phyloP scores from a whole-genome alignment of 2,329 filamentous ascomycete genomes.

The Graphiopsis chlorocephala region DNA sequence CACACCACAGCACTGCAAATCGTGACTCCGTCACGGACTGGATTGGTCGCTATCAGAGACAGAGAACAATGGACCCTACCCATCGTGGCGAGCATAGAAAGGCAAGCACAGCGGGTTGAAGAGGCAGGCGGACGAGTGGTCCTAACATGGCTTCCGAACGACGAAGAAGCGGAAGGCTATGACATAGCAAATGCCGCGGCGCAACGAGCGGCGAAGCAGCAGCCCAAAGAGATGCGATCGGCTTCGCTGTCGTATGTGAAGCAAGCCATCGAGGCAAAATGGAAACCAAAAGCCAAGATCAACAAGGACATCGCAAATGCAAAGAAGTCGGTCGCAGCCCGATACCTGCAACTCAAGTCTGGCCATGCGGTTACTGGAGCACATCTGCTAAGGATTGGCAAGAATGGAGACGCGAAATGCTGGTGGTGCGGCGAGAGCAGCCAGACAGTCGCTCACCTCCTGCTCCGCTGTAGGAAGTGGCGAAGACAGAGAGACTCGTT shows the following conservation, averaged over 20 bases:
- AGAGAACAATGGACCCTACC: background rate
- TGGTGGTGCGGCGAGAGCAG: constrained; percentile 9
- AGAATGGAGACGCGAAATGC: constrained; percentile 1
- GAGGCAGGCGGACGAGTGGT: background rate
- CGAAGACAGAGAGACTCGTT: constrained; percentile 11
- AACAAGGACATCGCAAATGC: constrained; percentile 9
- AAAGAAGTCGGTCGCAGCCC: constrained; percentile 11
- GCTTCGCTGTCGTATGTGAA: constrained; percentile 9
- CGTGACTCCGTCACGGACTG: background rate
- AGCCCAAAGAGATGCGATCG: background rate
- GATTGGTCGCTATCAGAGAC: background rate
- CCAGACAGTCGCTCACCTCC: too few species aligned
- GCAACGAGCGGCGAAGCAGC: background rate
- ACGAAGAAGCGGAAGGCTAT: background rate
- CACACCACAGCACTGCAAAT: background rate
- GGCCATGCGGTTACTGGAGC: constrained; percentile 11
- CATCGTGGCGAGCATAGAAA: background rate
- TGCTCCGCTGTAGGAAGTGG: constrained; percentile 11
- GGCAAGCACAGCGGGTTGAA: background rate
- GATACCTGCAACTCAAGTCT: constrained; percentile 10
- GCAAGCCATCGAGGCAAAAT: constrained; percentile 7
- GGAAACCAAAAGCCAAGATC: background rate
- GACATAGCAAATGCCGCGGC: background rate
- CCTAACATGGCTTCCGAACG: constrained; percentile 25
- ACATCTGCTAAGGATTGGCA: constrained; percentile 9